phyloP scores from a whole-genome alignment of 768 basidiomycete genomes.

The Mycena crocata region DNA sequence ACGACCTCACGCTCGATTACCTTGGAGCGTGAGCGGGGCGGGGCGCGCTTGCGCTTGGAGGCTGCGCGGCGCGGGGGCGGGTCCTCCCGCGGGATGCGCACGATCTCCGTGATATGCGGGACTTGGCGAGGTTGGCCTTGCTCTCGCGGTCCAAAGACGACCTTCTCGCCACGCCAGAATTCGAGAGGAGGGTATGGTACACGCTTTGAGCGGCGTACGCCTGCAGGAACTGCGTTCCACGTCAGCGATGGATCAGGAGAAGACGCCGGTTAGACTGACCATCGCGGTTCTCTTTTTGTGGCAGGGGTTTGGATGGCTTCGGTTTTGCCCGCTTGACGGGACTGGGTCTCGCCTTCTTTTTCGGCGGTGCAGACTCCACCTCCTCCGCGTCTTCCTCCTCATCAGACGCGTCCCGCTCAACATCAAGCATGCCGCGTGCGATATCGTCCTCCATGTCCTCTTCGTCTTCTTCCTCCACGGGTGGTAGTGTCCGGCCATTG shows the following conservation, averaged over 20 bases:
- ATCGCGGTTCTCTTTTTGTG: constrained; percentile 54
- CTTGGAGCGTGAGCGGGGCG: not conserved
- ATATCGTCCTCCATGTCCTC: constrained; percentile 55
- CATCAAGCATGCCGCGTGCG: constrained; percentile 47
- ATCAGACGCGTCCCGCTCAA: constrained; percentile 21
- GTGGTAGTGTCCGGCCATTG: constrained; percentile 25
- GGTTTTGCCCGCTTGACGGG: constrained; percentile 9
- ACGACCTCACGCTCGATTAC: constrained; percentile 46
- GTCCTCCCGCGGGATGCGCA: constrained; percentile 56
- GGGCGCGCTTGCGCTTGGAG: constrained; percentile 45
- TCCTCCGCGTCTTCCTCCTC: constrained; percentile 18
- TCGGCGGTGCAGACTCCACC: constrained; percentile 16
- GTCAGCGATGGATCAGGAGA: not conserved
- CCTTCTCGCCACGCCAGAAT: constrained; percentile 92
- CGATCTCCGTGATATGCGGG: constrained; percentile 78
- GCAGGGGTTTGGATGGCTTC: constrained; percentile 12
- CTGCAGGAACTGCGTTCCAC: constrained; percentile 49
- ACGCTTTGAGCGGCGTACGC: constrained; percentile 79
- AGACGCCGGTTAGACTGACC: constrained; percentile 42
- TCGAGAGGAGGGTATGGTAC: constrained; percentile 80
- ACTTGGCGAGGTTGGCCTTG: constrained; percentile 61
- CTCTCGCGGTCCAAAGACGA: constrained; percentile 75
- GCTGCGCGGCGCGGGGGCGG: constrained; percentile 25
- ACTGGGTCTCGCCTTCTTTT: constrained; percentile 6
- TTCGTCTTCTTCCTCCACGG: constrained; percentile 56